Evolutionary conservation across 2,329 filamentous ascomycete species (phyloP).

Genomic region (Alternaria arborescens): DNA sequence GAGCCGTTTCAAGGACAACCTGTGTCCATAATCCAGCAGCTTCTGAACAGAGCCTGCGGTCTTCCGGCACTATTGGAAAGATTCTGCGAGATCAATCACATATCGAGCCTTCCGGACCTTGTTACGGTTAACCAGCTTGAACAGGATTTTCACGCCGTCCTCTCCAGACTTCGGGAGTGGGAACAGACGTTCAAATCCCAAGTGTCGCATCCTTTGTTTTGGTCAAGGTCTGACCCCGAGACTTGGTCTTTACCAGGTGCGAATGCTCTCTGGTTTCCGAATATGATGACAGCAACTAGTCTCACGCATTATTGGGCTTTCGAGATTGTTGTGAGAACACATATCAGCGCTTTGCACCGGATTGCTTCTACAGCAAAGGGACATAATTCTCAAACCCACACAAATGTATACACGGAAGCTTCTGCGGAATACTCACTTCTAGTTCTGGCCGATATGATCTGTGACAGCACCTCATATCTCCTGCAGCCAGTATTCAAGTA

Average conservation of each 20-base stretch:
- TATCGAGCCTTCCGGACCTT: background rate
- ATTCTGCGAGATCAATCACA: background rate
- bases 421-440: background rate
- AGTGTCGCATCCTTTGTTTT: background rate
- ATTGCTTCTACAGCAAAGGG: background rate
- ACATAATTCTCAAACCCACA: background rate
- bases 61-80: background rate
- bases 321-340: background rate
- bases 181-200: background rate
- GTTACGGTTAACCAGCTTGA: background rate
- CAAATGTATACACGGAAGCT: background rate
- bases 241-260: background rate
- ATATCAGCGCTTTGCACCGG: background rate
- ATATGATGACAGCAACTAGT: background rate
- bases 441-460: background rate
- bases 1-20: background rate
- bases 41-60: background rate
- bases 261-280: background rate
- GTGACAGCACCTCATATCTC: background rate
- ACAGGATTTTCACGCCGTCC: background rate
- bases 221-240: background rate
- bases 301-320: background rate
- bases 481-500: background rate
- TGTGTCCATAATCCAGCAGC: background rate
- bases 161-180: background rate